These are phyloP conservation scores for Calamus simplicifolius DNA, from an alignment of 176 grass and related monocot species.

Conservation along the genomic window DNA sequence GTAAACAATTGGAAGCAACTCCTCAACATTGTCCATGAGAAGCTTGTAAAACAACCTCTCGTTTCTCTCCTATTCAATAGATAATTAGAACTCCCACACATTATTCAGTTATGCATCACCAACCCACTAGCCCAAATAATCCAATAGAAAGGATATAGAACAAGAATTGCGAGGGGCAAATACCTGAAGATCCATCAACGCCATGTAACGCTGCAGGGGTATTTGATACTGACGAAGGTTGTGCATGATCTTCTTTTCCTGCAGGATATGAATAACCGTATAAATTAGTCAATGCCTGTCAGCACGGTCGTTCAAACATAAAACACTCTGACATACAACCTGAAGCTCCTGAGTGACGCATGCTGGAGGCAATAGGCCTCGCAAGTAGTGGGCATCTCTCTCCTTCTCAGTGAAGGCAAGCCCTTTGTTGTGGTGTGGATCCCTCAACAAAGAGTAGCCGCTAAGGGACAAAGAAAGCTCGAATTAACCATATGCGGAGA, in stretches of 20 bases:
- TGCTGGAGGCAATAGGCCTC: constrained; percentile 47
- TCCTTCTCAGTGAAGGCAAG: constrained; percentile 61
- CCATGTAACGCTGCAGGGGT: constrained; percentile 70
- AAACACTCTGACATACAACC: no score
- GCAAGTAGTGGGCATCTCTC: constrained; percentile 66
- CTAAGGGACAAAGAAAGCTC: constrained; percentile 12
- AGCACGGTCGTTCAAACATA: no score
- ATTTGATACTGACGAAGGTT: constrained; percentile 60
- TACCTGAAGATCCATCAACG: constrained; percentile 79
- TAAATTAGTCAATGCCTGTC: no score
- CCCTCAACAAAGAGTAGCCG: constrained; percentile 54
- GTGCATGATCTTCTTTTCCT: constrained; percentile 88
- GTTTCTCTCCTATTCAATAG: constrained; percentile 68
- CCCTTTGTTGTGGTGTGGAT: constrained; percentile 78
- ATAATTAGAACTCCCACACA: background rate
- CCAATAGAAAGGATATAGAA: no score
- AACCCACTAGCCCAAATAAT: no score
- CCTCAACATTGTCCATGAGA: constrained; percentile 78
- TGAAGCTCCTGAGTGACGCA: constrained; percentile 35
- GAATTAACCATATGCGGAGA: no score
- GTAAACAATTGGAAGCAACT: constrained; percentile 84
- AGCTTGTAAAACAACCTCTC: constrained; percentile 90
- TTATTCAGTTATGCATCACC: no score
- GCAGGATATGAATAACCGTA: background rate
- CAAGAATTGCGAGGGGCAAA: background rate